A percentile compares a stretch with the other conserved stretches of the same genome.
phyloP scores from a whole-genome alignment of 2,329 filamentous ascomycete genomes.

The Pseudopithomyces chartarum region DNA sequence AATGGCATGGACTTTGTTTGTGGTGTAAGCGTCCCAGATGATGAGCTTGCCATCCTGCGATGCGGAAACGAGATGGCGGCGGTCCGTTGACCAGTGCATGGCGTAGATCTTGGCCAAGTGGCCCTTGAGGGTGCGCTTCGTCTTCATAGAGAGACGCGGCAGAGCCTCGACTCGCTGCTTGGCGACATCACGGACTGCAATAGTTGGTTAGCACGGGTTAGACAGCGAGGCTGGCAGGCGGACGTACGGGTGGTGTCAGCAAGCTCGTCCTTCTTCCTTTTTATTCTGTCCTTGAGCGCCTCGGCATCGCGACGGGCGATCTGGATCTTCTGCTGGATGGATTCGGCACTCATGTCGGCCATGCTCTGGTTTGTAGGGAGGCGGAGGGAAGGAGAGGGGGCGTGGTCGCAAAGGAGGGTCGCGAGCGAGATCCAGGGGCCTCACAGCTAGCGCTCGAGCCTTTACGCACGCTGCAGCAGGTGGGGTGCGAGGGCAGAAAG shows the following conservation, averaged over 20 bases:
- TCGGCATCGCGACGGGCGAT: conserved; percentile 97
- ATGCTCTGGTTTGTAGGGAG: conserved; percentile 31
- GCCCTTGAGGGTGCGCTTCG: conserved; percentile 94
- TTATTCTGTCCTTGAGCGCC: conserved; percentile 97
- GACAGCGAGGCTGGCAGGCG: conserved; percentile 1
- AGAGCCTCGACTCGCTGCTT: conserved; percentile 90
- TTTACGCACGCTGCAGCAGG: conserved; percentile 22
- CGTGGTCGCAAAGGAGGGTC: conserved; percentile 18
- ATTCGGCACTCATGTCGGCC: conserved; percentile 58
- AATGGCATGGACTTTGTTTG: conserved; percentile 99
- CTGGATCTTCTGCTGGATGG: conserved; percentile 73
- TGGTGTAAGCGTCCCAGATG: conserved; percentile 99
- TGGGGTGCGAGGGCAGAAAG: conserved; percentile 14
- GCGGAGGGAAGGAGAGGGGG: conserved; percentile 14
- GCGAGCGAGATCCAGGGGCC: conserved; percentile 38
- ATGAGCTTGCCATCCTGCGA: conserved; percentile 99
- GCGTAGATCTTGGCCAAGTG: conserved; percentile 99
- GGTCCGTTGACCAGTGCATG: conserved; percentile 99
- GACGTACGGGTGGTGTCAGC: conserved; percentile 94
- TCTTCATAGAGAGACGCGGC: conserved; percentile 95
- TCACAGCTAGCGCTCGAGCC: conserved; percentile 35
- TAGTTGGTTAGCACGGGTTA: conserved; percentile 28
- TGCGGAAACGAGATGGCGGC: conserved; percentile 93
- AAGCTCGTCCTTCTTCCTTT: conserved; percentile 99
- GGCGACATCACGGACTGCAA: conserved; percentile 85